These are phyloP conservation scores for Aethionema arabicum DNA, from an alignment of 345 rosid species.

Conservation along the genomic window DNA sequence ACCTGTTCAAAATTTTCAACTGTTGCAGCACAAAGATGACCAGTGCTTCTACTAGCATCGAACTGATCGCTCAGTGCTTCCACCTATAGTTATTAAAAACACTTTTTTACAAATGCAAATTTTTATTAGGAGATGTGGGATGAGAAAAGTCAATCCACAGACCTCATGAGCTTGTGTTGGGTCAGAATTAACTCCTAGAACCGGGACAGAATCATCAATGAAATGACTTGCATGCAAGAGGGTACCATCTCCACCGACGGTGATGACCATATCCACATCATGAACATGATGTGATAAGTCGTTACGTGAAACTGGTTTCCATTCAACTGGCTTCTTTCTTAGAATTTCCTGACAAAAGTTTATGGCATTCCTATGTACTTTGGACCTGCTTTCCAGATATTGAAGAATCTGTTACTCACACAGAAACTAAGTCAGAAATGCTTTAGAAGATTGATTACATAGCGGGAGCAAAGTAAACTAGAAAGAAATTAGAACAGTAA, in stretches of 20 bases:
- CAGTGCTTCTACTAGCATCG: constrained; percentile 87
- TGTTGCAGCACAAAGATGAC: constrained; percentile 84
- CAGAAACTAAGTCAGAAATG: background rate
- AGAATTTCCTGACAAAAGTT: constrained; percentile 65
- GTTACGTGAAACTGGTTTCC: constrained; percentile 60
- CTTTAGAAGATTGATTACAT: background rate
- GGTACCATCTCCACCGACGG: constrained; percentile 94
- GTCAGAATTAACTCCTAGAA: constrained; percentile 88
- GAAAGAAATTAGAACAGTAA: background rate
- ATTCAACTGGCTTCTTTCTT: constrained; percentile 61
- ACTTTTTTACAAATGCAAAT: background rate
- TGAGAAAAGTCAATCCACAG: background rate
- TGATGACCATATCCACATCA: constrained; percentile 80
- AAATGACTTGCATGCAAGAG: constrained; percentile 93
- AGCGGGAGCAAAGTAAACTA: constrained; percentile 9
- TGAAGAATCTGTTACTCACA: constrained; percentile 42
- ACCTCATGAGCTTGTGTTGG: constrained; percentile 86
- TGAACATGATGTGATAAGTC: constrained; percentile 49
- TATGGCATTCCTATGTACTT: constrained; percentile 68
- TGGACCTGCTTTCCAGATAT: constrained; percentile 68
- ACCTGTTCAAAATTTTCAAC: constrained; percentile 78
- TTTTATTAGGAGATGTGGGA: background rate
- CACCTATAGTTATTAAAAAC: constrained; percentile 44
- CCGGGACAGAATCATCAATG: constrained; percentile 68
- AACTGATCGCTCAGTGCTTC: constrained; percentile 61